Conservation (phyloP, 202 grass and related monocot species). For the Tripidium arundinaceum region DNA sequence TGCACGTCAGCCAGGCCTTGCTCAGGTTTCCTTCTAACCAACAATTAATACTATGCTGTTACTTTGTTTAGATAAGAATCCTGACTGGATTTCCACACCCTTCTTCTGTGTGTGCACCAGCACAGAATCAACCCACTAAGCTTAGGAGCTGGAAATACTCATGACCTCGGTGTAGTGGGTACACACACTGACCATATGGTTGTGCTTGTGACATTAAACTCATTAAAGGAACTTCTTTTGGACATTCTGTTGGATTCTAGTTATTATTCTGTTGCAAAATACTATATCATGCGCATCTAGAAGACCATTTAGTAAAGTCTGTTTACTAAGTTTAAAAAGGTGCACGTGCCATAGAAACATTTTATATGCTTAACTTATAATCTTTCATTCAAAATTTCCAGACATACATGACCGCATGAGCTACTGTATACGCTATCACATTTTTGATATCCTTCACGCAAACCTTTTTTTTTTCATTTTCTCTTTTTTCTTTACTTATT, state of each 20-base stretch:
- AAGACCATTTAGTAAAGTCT: not conserved
- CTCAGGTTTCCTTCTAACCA: slow-evolving; percentile 48
- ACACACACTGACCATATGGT: not conserved
- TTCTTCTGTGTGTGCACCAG: not conserved
- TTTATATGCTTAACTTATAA: not conserved
- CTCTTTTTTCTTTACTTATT: not conserved
- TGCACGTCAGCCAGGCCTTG: slow-evolving; percentile 76
- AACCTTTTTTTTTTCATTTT: not conserved
- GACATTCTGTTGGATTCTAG: not conserved
- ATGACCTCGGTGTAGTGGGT: not conserved
- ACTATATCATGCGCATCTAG: not conserved
- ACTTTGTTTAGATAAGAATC: slow-evolving; percentile 7
- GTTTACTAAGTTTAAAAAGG: not conserved
- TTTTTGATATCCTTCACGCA: not conserved
- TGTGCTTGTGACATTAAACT: slow-evolving; percentile 2
- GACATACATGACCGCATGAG: not conserved
- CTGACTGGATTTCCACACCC: not conserved
- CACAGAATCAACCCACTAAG: not conserved
- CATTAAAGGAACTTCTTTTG: not conserved
- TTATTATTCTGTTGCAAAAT: not conserved
- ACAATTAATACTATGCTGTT: slow-evolving; percentile 10
- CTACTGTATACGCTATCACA: not conserved
- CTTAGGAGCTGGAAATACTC: too few relatives aligned
- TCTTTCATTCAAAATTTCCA: not conserved
- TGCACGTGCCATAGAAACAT: not conserved